These are phyloP conservation scores for Gentiana straminea DNA, from an alignment of 257 asterid species.

Conservation along the genomic window DNA sequence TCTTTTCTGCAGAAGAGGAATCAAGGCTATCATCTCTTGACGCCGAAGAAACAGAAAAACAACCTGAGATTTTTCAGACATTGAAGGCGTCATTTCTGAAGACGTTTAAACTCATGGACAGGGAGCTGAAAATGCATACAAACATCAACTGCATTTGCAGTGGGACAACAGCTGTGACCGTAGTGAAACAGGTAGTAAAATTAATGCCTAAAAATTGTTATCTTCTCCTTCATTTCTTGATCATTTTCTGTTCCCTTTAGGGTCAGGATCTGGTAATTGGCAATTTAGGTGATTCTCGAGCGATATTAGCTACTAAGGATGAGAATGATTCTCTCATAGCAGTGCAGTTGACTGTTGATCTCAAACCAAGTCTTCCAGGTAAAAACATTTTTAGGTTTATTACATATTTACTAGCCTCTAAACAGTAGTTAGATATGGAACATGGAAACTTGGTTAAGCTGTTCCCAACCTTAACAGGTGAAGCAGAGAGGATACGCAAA, in stretches of 20 bases:
- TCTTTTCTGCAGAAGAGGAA: conserved; percentile 47
- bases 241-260: conserved; percentile 22
- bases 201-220: conserved; percentile 8
- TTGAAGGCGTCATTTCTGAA: conserved; percentile 72
- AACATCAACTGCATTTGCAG: conserved; percentile 87
- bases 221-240: conserved; percentile 1
- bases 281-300: conserved; percentile 87
- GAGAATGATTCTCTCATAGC: conserved; percentile 45
- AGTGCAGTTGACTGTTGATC: conserved; percentile 85
- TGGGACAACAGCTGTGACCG: conserved; percentile 91
- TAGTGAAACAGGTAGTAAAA: conserved; percentile 67
- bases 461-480: conserved; percentile 33
- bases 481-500: conserved; percentile 79
- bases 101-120: conserved; percentile 83
- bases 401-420: too few relatives aligned
- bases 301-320: conserved; percentile 66
- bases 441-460: too few relatives aligned
- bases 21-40: conserved; percentile 34
- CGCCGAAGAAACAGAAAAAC: conserved; percentile 23
- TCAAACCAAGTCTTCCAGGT: conserved; percentile 94
- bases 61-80: conserved; percentile 49
- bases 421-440: too few relatives aligned
- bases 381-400: neutral
- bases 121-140: conserved; percentile 58
- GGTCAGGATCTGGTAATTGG: conserved; percentile 85